phyloP scores from a whole-genome alignment of 2,329 filamentous ascomycete genomes.

The Trichoderma afroharzianum region DNA sequence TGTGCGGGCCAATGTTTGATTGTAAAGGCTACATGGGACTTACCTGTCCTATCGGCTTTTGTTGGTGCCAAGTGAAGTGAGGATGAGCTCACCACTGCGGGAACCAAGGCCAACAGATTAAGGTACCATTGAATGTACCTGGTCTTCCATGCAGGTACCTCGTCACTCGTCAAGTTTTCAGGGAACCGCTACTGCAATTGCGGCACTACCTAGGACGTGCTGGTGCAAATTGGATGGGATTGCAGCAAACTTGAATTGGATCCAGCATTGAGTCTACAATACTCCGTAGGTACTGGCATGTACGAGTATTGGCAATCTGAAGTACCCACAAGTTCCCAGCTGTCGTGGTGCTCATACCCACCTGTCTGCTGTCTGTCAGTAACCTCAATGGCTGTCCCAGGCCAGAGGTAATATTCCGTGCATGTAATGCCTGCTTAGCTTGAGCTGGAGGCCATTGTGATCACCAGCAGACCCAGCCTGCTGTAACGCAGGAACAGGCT shows the following conservation, averaged over 20 bases:
- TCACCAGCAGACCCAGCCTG: not conserved
- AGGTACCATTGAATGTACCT: not conserved
- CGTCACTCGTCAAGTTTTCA: not conserved
- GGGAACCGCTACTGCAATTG: not conserved
- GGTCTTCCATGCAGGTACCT: not conserved
- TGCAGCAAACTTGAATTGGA: not conserved
- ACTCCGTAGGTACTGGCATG: too few species aligned
- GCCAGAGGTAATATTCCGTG: not conserved
- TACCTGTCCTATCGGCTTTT: not conserved
- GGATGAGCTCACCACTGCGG: not conserved
- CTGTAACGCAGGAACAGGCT: conserved; percentile 7
- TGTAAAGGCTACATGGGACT: not conserved
- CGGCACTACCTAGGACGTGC: not conserved
- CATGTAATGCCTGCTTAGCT: not conserved
- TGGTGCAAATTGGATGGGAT: not conserved
- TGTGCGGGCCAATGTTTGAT: not conserved
- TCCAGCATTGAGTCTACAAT: not conserved
- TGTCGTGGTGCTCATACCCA: not conserved
- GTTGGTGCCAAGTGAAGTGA: not conserved
- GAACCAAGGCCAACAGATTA: not conserved
- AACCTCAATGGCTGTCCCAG: not conserved
- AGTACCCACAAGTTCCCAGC: not conserved
- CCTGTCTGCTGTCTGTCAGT: not conserved
- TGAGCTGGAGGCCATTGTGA: not conserved
- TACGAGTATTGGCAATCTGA: not conserved